Base-by-base conservation (phyloP, 352 stramenopile species). In the Phytophthora uliginosa region DNA sequence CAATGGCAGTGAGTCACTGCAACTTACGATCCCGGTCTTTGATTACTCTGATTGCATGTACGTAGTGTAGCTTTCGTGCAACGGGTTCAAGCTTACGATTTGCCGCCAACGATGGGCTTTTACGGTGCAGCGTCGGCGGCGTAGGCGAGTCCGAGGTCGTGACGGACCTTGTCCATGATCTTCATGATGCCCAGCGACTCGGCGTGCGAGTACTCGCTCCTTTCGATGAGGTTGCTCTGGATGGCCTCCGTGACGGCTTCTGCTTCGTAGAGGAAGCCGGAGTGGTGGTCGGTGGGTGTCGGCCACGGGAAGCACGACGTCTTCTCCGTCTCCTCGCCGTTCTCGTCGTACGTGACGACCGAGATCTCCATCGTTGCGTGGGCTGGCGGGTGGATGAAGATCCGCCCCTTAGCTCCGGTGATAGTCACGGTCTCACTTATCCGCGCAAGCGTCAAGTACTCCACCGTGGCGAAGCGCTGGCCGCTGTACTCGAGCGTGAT, bases 241-340 rank as follows among this genome's bases (percentile, higher is more conserved):
- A 95, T 81, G 4, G 78, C 78, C 42, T 81, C 24, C 10, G 70
- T 74, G 8, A 89, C 81, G 6, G 84, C 78, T 34, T 78, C 76
- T 12, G 79, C 85, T 63, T 97, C 91, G 75, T 95, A 97, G 20
- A 80, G 51, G 48, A 97, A 95, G 4, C 88, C 88, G 9, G 53
- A 71, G 31, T 71, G 48, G 31, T 67, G 45, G 33, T 52, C 52
- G 18, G 24, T 57, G 10, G 55, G 51, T 64, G 59, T n/a, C 28
- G 82, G 71, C 56, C 64, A 71, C 10, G 66, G 74, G 31, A 73
- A 78, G 7, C 59, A 65, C 45, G 58, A 63, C 2, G 55, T 70
- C 51, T 57, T 78, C 38, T 66, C 69, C 28, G 18, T 60, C 15
- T 67, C 33, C 6, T 50, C 56, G 8, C 59, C 63, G 13, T 51